Evolutionary conservation across 2,329 filamentous ascomycete genomes (phyloP).

Genomic region (Raffaelea arxii): DNA sequence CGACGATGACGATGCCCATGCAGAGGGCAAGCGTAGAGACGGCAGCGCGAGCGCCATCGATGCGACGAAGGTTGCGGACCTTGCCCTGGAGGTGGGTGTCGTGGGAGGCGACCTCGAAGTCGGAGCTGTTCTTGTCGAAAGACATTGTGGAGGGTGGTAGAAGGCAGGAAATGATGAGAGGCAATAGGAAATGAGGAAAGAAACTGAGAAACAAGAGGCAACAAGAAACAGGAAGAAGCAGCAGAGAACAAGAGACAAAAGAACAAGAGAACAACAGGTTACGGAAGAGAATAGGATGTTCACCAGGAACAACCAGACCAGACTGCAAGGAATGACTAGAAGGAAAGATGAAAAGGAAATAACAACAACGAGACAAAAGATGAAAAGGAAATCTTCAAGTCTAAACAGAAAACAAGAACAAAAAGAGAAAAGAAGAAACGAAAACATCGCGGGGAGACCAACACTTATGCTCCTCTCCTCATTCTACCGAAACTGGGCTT

Average conservation of each 20-base stretch:
- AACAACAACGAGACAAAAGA: too few species aligned
- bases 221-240: not conserved
- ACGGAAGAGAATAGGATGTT: too few species aligned
- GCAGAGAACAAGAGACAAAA: not conserved
- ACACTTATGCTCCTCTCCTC: too few species aligned
- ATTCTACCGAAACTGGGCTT: too few species aligned
- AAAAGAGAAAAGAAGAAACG: too few species aligned
- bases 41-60: conserved; percentile 35
- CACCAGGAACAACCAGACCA: too few species aligned
- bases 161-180: not conserved
- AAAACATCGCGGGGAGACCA: too few species aligned
- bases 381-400: too few species aligned
- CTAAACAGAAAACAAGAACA: too few species aligned
- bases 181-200: not conserved
- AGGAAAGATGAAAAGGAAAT: too few species aligned
- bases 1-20: conserved; percentile 41
- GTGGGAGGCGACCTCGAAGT: conserved; percentile 38
- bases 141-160: conserved; percentile 4
- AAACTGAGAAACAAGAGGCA: not conserved
- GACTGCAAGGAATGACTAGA: too few species aligned
- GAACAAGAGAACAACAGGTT: not conserved
- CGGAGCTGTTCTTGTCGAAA: conserved; percentile 23
- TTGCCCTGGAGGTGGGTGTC: conserved; percentile 28
- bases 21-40: conserved; percentile 41
- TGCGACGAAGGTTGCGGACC: conserved; percentile 25